A percentile compares a stretch with the other conserved stretches of the same genome.
phyloP scores from a whole-genome alignment of 2,329 filamentous ascomycete species.

The Ceratocystis eucalypticola region DNA sequence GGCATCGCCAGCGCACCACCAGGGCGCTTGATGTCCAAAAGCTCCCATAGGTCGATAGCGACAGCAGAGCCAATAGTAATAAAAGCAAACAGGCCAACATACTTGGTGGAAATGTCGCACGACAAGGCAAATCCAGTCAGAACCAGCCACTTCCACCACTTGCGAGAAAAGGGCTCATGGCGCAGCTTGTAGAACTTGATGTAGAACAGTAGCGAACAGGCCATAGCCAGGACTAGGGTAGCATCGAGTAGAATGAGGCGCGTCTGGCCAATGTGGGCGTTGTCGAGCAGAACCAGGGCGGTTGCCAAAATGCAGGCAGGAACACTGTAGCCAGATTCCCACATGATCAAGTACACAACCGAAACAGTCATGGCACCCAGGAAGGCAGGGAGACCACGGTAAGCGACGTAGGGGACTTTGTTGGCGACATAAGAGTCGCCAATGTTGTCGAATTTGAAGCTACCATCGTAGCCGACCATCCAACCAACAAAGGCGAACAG shows the following conservation, averaged over 20 bases:
- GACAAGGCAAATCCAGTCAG: slow-evolving; percentile 88
- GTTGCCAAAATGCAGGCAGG: slow-evolving; percentile 82
- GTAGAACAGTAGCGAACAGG: slow-evolving; percentile 83
- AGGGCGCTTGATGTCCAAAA: slow-evolving; percentile 76
- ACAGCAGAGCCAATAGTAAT: slow-evolving; percentile 93
- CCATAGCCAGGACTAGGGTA: slow-evolving; percentile 89
- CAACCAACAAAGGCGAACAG: slow-evolving; percentile 94
- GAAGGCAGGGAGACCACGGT: slow-evolving; percentile 81
- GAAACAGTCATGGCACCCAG: slow-evolving; percentile 86
- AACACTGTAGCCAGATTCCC: slow-evolving; percentile 95
- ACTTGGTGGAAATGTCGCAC: slow-evolving; percentile 97
- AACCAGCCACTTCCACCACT: slow-evolving; percentile 99
- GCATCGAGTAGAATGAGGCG: slow-evolving; percentile 89
- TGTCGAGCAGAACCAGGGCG: slow-evolving; percentile 82
- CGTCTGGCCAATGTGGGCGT: slow-evolving; percentile 94
- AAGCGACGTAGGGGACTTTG: slow-evolving; percentile 93
- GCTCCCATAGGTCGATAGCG: slow-evolving; percentile 84
- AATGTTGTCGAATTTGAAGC: slow-evolving; percentile 98
- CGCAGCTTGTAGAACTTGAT: slow-evolving; percentile 96
- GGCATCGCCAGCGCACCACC: slow-evolving; percentile 66
- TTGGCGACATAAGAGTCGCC: slow-evolving; percentile 95
- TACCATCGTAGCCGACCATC: slow-evolving; percentile 92
- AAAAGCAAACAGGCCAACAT: slow-evolving; percentile 92
- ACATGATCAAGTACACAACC: slow-evolving; percentile 96
- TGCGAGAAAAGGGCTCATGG: slow-evolving; percentile 75